Base-by-base conservation (phyloP, 345 rosid genomes). In the Fremontodendron californicum region DNA sequence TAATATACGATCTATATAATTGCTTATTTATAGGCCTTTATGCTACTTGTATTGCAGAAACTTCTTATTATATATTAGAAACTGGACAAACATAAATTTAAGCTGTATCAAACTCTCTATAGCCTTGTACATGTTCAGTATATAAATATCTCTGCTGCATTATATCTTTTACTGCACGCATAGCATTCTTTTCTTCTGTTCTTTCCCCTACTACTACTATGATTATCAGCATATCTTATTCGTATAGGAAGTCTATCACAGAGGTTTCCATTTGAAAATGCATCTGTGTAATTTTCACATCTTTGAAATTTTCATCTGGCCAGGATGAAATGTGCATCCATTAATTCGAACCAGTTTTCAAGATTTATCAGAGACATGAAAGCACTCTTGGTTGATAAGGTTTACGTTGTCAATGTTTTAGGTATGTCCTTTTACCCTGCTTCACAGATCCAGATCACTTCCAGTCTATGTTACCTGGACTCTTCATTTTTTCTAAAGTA, bases 331-430 rank as follows among this genome's bases (percentile, higher is more conserved):
- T 48, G 66, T 69, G 66, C 77, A 49, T 52, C 43, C 18, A 60
- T 58, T 58, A 63, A 37, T 43, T n/a, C 42, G 78, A 79, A 87
- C 79, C 92, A 88, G 60, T 82, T 90, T 54, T 87, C 92, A 69
- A 81, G 84, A 76, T 90, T 93, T 66, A n/a, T 85, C 42, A 81
- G 82, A 78, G 99, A 95, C 71, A 58, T 91, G 83, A 87, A 83
- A 86, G 73, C 75, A 64, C 96, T 93, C 75, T 82, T 93, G 87
- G 66, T 46, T 4, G 90, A 90, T 25, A 92, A 85, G 85, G 90
- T 92, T 72, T 95, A 77, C 73, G 89, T 93, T 23, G 87, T 92
- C 57, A 95, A 90, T 78, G 86, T 90, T 82, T 84, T 93, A 75
- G 99, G 99, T 95, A 90, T 27, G 73, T 78, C 39, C 73, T 69